These are phyloP conservation scores for Aegilops tauschii DNA, from an alignment of 176 grass and related monocot species.

Conservation along the genomic window DNA sequence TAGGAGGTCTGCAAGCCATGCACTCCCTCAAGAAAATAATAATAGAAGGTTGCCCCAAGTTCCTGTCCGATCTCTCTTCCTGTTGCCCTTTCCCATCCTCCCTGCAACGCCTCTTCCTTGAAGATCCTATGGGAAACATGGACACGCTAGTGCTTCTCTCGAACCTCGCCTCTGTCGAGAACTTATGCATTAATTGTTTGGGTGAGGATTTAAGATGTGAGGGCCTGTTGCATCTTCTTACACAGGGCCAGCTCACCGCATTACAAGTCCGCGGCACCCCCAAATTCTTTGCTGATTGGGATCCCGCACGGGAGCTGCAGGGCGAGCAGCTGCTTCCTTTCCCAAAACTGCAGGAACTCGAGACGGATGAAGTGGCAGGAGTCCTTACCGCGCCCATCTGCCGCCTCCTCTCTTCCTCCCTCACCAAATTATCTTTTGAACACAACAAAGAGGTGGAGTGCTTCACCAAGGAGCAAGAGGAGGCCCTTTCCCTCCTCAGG, in stretches of 20 bases:
- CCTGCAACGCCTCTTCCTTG: accelerated
- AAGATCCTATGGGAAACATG: not conserved
- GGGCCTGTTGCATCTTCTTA: not conserved
- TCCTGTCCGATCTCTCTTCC: not conserved
- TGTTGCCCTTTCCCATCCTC: not conserved
- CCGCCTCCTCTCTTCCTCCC: constrained; percentile 4
- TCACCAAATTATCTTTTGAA: not conserved
- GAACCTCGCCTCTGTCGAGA: not conserved
- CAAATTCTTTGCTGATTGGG: not conserved
- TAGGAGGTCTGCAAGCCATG: not conserved
- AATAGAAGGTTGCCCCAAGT: accelerated
- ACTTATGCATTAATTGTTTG: accelerated
- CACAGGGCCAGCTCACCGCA: not conserved
- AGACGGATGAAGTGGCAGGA: not conserved
- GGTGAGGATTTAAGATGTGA: not conserved
- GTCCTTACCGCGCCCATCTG: not conserved
- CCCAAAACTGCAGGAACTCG: not conserved
- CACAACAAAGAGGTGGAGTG: accelerated
- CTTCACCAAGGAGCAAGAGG: constrained; percentile 1
- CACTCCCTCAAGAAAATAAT: accelerated
- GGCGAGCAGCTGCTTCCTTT: not conserved
- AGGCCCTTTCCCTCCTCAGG: not conserved
- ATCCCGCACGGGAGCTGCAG: not conserved
- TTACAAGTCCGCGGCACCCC: accelerated
- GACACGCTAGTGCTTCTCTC: not conserved